Percentiles rank a stretch among this genome's conserved stretches.
phyloP scores from a whole-genome alignment of 2,329 filamentous ascomycete species.

The Graphilbum fragrans region DNA sequence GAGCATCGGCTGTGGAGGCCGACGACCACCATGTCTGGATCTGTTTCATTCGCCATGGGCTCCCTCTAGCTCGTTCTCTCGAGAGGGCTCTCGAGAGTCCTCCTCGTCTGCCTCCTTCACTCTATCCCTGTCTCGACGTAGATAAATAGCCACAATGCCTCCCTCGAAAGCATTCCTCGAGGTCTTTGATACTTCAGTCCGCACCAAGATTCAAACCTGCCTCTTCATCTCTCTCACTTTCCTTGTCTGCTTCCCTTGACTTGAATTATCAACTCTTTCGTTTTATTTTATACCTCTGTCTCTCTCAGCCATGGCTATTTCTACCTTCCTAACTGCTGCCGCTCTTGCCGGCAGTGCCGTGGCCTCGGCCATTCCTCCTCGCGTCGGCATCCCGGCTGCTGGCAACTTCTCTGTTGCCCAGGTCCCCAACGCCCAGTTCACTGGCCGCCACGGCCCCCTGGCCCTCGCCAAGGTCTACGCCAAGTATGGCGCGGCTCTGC shows the following conservation, averaged over 20 bases:
- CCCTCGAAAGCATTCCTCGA: too few species aligned
- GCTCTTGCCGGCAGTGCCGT: conserved; percentile 4
- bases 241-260: not conserved
- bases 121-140: too few species aligned
- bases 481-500: conserved; percentile 23
- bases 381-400: conserved; percentile 1
- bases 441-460: conserved; percentile 17
- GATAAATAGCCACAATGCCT: too few species aligned
- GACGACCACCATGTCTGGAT: too few species aligned
- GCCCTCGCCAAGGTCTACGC: conserved; percentile 23
- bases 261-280: not conserved
- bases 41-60: too few species aligned
- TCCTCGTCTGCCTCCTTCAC: too few species aligned
- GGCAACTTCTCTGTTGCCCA: not conserved
- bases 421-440: conserved; percentile 19
- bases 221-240: not conserved
- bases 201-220: not conserved
- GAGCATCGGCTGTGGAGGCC: too few species aligned
- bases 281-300: not conserved
- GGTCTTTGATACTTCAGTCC: too few species aligned
- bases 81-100: too few species aligned
- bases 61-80: too few species aligned
- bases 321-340: not conserved
- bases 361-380: conserved; percentile 5
- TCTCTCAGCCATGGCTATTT: conserved; percentile 6